Evolutionary conservation across 2,329 filamentous ascomycete genomes (phyloP).

Genomic region (Aspergillus sp.): DNA sequence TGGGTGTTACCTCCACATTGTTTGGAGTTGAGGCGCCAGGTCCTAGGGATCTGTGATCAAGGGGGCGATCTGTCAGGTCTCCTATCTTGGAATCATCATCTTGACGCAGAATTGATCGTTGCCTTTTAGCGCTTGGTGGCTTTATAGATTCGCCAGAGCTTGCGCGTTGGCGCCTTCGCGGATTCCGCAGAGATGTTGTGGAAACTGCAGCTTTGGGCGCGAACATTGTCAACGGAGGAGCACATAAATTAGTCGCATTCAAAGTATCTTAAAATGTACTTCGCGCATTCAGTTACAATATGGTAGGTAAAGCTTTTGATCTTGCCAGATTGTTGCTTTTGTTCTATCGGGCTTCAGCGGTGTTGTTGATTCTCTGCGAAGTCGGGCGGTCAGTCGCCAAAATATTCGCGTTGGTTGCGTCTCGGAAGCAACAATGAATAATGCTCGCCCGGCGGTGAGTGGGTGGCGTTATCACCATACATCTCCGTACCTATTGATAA

Average conservation of each 20-base stretch:
- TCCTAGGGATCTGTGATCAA: slow-evolving; percentile 17
- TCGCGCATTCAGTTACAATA: neutral
- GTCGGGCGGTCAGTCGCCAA: neutral
- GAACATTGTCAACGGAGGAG: slow-evolving; percentile 34
- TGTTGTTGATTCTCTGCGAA: neutral
- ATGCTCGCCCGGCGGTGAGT: neutral
- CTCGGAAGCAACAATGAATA: neutral
- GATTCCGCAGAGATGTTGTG: slow-evolving; percentile 30
- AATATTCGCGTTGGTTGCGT: neutral
- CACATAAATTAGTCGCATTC: neutral
- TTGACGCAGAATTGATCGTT: slow-evolving; percentile 44
- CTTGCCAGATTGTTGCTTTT: neutral
- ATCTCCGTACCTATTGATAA: too few relatives aligned
- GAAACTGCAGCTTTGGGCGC: slow-evolving; percentile 35
- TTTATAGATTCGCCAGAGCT: slow-evolving; percentile 47
- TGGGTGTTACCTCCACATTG: slow-evolving; percentile 12
- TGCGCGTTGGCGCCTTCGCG: slow-evolving; percentile 41
- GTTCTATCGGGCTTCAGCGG: neutral
- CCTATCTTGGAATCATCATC: slow-evolving; percentile 30
- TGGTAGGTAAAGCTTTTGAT: neutral
- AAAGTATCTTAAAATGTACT: neutral
- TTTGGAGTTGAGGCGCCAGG: slow-evolving; percentile 13
- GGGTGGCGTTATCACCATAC: too few relatives aligned
- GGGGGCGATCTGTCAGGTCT: slow-evolving; percentile 19
- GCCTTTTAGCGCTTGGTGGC: slow-evolving; percentile 47